A percentile compares a stretch with the other conserved stretches of the same genome.
Evolutionary conservation across 2,329 filamentous ascomycete species (phyloP).

Genomic region (Sordariomycetes sp.): DNA sequence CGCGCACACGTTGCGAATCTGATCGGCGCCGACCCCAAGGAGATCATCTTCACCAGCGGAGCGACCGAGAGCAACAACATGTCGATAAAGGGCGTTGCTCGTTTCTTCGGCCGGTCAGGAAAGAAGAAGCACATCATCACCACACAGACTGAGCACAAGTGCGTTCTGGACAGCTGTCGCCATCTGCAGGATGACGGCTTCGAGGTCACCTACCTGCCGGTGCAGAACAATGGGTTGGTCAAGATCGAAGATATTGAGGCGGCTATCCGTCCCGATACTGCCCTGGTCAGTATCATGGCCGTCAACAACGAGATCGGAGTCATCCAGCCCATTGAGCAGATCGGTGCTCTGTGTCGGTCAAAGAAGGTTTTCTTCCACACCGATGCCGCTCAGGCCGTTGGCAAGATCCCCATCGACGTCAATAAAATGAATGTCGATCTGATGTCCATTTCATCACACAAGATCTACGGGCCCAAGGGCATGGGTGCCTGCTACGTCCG

Average conservation of each 20-base stretch:
- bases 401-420: slow-evolving; percentile 93
- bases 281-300: slow-evolving; percentile 92
- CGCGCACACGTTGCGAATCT: slow-evolving; percentile 74
- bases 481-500: slow-evolving; percentile 95
- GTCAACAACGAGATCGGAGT: slow-evolving; percentile 99
- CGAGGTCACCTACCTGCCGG: slow-evolving; percentile 92
- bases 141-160: slow-evolving; percentile 97
- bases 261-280: slow-evolving; percentile 84
- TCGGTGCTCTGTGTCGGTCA: slow-evolving; percentile 80
- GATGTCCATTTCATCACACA: slow-evolving; percentile 98
- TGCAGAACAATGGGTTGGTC: slow-evolving; percentile 78
- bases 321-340: slow-evolving; percentile 91
- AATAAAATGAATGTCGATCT: slow-evolving; percentile 97
- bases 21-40: slow-evolving; percentile 91
- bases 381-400: slow-evolving; percentile 93
- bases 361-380: slow-evolving; percentile 98
- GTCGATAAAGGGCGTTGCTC: slow-evolving; percentile 96
- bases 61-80: slow-evolving; percentile 99
- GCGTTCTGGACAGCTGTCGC: slow-evolving; percentile 91
- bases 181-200: slow-evolving; percentile 96
- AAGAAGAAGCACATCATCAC: slow-evolving; percentile 99
- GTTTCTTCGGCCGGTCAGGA: slow-evolving; percentile 84
- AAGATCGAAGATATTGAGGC: slow-evolving; percentile 76
- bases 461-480: slow-evolving; percentile 97
- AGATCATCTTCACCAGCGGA: slow-evolving; percentile 97